A percentile compares a stretch with the other conserved stretches of the same genome.
Conservation (phyloP, 805 yeast genomes). For the Priceomyces castillae region DNA sequence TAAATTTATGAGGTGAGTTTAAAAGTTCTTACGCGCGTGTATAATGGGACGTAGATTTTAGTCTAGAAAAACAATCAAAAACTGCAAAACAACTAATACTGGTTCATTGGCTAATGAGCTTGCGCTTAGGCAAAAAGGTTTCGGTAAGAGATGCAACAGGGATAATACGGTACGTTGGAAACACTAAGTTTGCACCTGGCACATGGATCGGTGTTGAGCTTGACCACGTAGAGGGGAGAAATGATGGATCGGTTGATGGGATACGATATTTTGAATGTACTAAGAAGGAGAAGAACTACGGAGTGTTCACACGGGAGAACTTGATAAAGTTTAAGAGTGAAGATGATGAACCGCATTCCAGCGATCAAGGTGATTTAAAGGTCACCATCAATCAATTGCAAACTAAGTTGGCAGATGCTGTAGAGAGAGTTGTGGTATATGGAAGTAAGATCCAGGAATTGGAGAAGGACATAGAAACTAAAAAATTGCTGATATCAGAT, state of each 20-base stretch:
- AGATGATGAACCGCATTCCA: neutral
- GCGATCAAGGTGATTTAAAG: slow-evolving; percentile 1
- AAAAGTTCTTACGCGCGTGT: neutral
- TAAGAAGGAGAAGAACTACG: slow-evolving; percentile 30
- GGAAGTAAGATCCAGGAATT: slow-evolving; percentile 16
- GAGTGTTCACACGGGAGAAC: slow-evolving; percentile 49
- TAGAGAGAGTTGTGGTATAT: slow-evolving; percentile 21
- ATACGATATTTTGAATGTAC: slow-evolving; percentile 41
- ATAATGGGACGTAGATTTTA: neutral
- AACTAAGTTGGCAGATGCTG: slow-evolving; percentile 37
- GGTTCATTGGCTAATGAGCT: neutral
- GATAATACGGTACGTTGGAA: slow-evolving; percentile 48
- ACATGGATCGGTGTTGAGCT: slow-evolving; percentile 52
- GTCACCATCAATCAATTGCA: slow-evolving; percentile 40
- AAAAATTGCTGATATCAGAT: slow-evolving; percentile 2
- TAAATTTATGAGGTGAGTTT: neutral
- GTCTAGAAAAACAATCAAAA: neutral
- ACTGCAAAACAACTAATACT: too few species aligned
- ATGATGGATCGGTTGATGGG: slow-evolving; percentile 48
- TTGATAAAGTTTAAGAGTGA: slow-evolving; percentile 15
- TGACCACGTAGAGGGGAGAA: slow-evolving; percentile 41
- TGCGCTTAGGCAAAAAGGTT: slow-evolving; percentile 30
- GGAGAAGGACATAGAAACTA: slow-evolving; percentile 10
- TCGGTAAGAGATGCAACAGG: slow-evolving; percentile 42
- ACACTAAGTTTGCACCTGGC: slow-evolving; percentile 58